phyloP scores from a whole-genome alignment of 2,329 filamentous ascomycete genomes.

The Sclerotinia subarctica region DNA sequence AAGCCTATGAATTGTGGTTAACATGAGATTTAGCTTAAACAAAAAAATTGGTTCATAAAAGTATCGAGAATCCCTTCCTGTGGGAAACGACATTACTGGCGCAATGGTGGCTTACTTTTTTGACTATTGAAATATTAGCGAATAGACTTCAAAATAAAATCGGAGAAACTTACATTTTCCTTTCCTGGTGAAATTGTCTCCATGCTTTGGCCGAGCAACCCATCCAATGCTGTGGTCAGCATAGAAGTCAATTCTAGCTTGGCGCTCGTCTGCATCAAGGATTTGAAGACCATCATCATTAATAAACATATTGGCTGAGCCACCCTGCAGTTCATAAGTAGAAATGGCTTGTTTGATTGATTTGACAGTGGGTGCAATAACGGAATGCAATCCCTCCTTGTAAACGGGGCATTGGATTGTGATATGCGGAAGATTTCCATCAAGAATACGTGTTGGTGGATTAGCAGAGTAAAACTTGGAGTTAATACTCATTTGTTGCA shows the following conservation, averaged over 20 bases:
- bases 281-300: slow-evolving; percentile 74
- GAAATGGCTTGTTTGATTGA: slow-evolving; percentile 76
- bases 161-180: slow-evolving; percentile 49
- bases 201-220: slow-evolving; percentile 63
- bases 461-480: slow-evolving; percentile 78
- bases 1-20: slow-evolving; percentile 49
- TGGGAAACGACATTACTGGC: not conserved
- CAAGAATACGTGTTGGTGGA: slow-evolving; percentile 60
- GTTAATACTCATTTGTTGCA: slow-evolving; percentile 69
- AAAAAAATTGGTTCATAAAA: not conserved
- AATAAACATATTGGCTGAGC: slow-evolving; percentile 74
- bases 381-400: slow-evolving; percentile 73
- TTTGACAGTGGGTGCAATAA: slow-evolving; percentile 74
- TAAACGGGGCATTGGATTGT: slow-evolving; percentile 87
- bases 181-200: slow-evolving; percentile 58
- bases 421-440: slow-evolving; percentile 61
- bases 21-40: not conserved
- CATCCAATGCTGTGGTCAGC: slow-evolving; percentile 67
- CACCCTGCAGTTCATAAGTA: slow-evolving; percentile 72
- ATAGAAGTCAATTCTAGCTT: slow-evolving; percentile 64
- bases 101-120: slow-evolving; percentile 39
- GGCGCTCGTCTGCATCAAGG: slow-evolving; percentile 58
- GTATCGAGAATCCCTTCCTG: too few relatives aligned
- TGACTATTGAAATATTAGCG: slow-evolving; percentile 33
- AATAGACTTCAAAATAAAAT: slow-evolving; percentile 18